Percentiles rank a stretch among this genome's conserved stretches.
These are phyloP conservation scores for Phytophthora tubulina DNA, from an alignment of 352 stramenopile genomes.

Conservation along the genomic window DNA sequence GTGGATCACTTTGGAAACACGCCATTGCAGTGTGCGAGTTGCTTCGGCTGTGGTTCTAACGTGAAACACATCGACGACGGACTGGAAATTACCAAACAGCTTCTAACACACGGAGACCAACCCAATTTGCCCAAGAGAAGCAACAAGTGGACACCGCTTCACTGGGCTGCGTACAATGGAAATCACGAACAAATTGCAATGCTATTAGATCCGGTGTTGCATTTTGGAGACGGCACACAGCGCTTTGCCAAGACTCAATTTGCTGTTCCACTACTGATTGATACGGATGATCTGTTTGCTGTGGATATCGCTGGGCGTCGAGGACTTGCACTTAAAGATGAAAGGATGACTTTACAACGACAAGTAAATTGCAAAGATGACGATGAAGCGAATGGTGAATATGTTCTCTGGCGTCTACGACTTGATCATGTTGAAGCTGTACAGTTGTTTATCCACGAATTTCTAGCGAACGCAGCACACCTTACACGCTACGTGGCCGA, in stretches of 20 bases:
- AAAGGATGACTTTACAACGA: constrained; percentile 49
- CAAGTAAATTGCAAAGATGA: not conserved
- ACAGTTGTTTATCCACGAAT: constrained; percentile 61
- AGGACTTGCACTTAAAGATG: constrained; percentile 54
- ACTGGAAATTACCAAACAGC: constrained; percentile 65
- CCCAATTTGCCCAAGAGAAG: constrained; percentile 73
- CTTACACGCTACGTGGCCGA: constrained; percentile 64
- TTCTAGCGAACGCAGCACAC: constrained; percentile 51
- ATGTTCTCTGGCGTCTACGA: constrained; percentile 62
- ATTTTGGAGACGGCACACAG: constrained; percentile 10
- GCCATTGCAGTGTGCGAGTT: constrained; percentile 78
- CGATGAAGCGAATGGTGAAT: constrained; percentile 33
- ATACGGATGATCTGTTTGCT: constrained; percentile 65
- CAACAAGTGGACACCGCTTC: constrained; percentile 78
- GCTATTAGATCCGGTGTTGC: constrained; percentile 52
- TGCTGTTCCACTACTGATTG: constrained; percentile 67
- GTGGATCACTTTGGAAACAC: constrained; percentile 86
- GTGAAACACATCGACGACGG: constrained; percentile 71
- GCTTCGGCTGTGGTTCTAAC: constrained; percentile 77
- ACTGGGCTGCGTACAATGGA: constrained; percentile 83
- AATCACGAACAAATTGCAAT: constrained; percentile 72
- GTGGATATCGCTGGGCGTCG: constrained; percentile 72
- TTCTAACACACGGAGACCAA: constrained; percentile 74
- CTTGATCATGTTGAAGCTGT: constrained; percentile 70
- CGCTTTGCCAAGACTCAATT: constrained; percentile 51